phyloP scores from a whole-genome alignment of 2,329 filamentous ascomycete species.

The Colletotrichum tanaceti region DNA sequence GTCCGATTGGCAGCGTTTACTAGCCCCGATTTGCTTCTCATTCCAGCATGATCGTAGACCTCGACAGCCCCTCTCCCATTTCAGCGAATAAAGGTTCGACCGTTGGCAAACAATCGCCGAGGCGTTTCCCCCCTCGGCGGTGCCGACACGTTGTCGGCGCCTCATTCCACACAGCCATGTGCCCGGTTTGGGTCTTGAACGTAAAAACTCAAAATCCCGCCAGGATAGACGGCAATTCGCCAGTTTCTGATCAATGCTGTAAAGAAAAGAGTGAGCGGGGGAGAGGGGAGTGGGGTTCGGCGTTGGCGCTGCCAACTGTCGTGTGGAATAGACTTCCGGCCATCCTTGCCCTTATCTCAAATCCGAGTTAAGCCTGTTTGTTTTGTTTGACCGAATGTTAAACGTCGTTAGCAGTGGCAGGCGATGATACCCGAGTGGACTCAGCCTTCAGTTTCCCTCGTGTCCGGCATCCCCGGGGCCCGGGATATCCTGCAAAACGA shows the following conservation, averaged over 20 bases:
- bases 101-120: neutral
- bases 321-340: slow-evolving; percentile 5
- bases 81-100: slow-evolving; percentile 8
- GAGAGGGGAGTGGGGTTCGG: neutral
- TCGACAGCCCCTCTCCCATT: neutral
- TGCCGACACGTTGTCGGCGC: slow-evolving; percentile 2
- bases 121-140: neutral
- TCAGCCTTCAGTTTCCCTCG: neutral
- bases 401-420: too few species aligned
- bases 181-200: slow-evolving; percentile 2
- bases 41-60: neutral
- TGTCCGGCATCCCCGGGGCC: slow-evolving; percentile 25
- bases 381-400: neutral
- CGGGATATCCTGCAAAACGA: neutral
- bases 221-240: slow-evolving; percentile 2
- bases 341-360: slow-evolving; percentile 12
- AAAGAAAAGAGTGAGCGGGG: neutral
- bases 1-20: neutral
- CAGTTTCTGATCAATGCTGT: neutral
- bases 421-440: too few species aligned
- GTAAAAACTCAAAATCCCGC: slow-evolving; percentile 13
- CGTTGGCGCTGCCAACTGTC: neutral
- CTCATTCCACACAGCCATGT: neutral
- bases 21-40: neutral
- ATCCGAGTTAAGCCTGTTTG: slow-evolving; percentile 8